These are phyloP conservation scores for Myriosclerotinia duriaeana DNA, from an alignment of 2,329 filamentous ascomycete genomes.

Conservation along the genomic window DNA sequence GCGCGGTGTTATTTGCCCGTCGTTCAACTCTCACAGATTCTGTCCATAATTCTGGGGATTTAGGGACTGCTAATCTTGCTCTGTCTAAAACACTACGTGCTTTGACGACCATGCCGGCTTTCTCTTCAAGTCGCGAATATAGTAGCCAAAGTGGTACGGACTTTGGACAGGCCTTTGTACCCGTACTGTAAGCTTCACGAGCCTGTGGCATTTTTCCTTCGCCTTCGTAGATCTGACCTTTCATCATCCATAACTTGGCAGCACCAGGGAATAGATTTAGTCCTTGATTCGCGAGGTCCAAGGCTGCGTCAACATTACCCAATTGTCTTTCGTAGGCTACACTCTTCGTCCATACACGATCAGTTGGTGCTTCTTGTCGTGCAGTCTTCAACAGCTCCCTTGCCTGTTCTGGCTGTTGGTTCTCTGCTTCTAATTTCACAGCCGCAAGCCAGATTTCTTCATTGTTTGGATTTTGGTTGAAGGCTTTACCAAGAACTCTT, in stretches of 20 bases:
- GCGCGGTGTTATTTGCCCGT: conserved; percentile 75
- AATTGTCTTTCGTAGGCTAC: conserved; percentile 89
- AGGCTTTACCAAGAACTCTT: conserved; percentile 80
- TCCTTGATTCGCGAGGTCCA: conserved; percentile 84
- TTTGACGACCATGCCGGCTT: conserved; percentile 78
- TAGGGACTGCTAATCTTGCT: conserved; percentile 82
- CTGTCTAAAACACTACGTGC: conserved; percentile 91
- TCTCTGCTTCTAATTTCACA: conserved; percentile 93
- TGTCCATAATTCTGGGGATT: conserved; percentile 80
- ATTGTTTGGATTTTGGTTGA: conserved; percentile 93
- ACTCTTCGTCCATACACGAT: conserved; percentile 96
- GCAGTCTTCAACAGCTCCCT: conserved; percentile 78
- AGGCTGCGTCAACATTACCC: conserved; percentile 73
- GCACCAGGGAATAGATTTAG: conserved; percentile 81
- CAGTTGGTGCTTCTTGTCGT: conserved; percentile 84
- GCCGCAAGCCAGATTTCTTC: conserved; percentile 98
- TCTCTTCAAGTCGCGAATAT: conserved; percentile 84
- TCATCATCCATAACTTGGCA: conserved; percentile 96
- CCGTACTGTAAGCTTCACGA: conserved; percentile 83
- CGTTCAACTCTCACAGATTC: conserved; percentile 94
- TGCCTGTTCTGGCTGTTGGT: conserved; percentile 77
- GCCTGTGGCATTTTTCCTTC: conserved; percentile 78
- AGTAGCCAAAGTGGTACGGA: conserved; percentile 89
- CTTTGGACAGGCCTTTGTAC: conserved; percentile 80
- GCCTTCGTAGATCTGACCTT: conserved; percentile 93